Percentiles rank a stretch among this genome's conserved stretches.
Evolutionary conservation across 495 filamentous ascomycete genomes (phyloP).

Genomic region (Daldinia caldariorum): DNA sequence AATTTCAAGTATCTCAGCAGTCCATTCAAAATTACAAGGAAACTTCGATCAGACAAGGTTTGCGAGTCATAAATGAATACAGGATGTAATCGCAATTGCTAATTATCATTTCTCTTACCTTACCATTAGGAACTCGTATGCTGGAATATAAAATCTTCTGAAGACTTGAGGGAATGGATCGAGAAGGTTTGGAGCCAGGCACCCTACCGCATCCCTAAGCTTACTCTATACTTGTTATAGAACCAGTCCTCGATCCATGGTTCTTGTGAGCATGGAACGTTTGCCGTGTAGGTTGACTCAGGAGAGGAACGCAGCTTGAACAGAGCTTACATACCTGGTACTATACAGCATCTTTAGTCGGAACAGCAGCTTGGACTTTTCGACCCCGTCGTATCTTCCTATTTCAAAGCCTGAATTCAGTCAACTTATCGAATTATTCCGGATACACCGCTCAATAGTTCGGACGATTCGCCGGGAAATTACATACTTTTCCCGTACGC

Average conservation of each 20-base stretch:
- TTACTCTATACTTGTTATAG: constrained; percentile 12
- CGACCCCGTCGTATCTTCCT: constrained; percentile 21
- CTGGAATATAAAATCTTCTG: constrained; percentile 8
- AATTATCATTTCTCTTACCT: not conserved
- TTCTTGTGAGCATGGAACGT: not conserved
- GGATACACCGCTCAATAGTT: constrained; percentile 21
- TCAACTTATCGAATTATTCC: constrained; percentile 16
- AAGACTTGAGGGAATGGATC: constrained; percentile 19
- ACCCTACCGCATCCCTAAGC: not conserved
- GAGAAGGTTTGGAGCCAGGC: constrained; percentile 2
- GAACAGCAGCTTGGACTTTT: not conserved
- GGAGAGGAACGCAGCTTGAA: not conserved
- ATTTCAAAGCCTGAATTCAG: constrained; percentile 7
- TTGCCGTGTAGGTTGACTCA: constrained; percentile 19
- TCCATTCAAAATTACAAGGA: constrained; percentile 23
- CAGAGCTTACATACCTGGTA: not conserved
- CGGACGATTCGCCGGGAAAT: constrained; percentile 16
- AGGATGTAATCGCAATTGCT: too few relatives aligned
- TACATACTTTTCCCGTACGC: constrained; percentile 16
- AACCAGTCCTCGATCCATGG: not conserved
- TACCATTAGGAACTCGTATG: constrained; percentile 2
- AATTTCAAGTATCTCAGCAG: constrained; percentile 12
- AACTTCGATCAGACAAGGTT: constrained; percentile 4
- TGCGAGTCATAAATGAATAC: not conserved
- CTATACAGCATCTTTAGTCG: constrained; percentile 32